phyloP scores from a whole-genome alignment of 495 filamentous ascomycete species.

The Lasiosphaeria miniovina region DNA sequence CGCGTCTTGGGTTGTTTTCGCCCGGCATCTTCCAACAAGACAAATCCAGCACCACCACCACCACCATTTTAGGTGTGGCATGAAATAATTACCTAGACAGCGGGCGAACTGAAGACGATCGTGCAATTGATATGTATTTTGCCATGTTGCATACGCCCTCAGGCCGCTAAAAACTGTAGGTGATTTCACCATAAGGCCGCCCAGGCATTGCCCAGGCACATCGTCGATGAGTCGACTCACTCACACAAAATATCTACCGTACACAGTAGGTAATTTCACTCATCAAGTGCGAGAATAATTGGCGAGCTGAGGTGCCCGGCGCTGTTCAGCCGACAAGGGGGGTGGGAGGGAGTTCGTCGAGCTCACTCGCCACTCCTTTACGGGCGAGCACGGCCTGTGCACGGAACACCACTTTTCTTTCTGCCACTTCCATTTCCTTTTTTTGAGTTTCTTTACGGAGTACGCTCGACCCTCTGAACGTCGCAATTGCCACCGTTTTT shows the following conservation, averaged over 20 bases:
- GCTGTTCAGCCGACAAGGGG: neutral
- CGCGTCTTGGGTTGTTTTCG: neutral
- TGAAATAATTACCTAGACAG: neutral
- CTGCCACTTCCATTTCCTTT: too few relatives aligned
- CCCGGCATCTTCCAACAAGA: neutral
- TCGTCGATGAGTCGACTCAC: neutral
- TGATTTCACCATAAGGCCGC: neutral
- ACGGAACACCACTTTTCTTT: too few relatives aligned
- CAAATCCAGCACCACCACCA: neutral
- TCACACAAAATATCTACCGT: neutral
- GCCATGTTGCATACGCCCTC: neutral
- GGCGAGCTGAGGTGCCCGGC: neutral
- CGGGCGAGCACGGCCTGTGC: neutral
- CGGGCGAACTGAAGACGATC: too few relatives aligned
- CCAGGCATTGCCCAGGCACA: neutral
- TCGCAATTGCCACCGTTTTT: too few relatives aligned
- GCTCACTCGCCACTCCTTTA: neutral
- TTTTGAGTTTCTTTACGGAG: too few relatives aligned
- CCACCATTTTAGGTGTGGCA: neutral
- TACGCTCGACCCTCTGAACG: too few relatives aligned
- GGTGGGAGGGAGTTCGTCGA: neutral
- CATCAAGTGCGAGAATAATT: neutral
- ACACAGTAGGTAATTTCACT: neutral
- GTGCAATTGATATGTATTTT: too few relatives aligned
- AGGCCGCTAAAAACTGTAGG: neutral